Conservation (phyloP, 768 basidiomycete species). For the Auricularia sp. region DNA sequence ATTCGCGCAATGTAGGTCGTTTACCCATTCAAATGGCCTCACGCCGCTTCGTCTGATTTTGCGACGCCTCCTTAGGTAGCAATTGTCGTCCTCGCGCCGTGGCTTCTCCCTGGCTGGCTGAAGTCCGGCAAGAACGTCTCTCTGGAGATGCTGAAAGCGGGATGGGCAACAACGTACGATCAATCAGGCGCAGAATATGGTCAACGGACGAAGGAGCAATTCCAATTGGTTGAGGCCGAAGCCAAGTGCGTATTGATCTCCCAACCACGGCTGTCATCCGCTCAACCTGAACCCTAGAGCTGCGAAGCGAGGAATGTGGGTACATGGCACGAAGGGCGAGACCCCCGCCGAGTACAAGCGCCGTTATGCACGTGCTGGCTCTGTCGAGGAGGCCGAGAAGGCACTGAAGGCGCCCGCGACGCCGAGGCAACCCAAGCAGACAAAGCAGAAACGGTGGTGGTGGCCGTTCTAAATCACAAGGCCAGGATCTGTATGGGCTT, state of each 20-base stretch:
- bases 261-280: neutral
- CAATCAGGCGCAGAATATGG: constrained; percentile 78
- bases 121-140: constrained; percentile 41
- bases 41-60: neutral
- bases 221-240: constrained; percentile 48
- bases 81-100: constrained; percentile 44
- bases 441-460: neutral
- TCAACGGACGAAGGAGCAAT: constrained; percentile 50
- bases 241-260: constrained; percentile 45
- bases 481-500: too few relatives aligned
- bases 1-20: constrained; percentile 61
- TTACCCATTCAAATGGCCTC: neutral
- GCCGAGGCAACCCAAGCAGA: neutral
- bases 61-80: constrained; percentile 43
- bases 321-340: constrained; percentile 41
- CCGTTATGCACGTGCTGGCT: constrained; percentile 31
- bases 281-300: constrained; percentile 29
- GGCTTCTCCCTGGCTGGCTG: constrained; percentile 43
- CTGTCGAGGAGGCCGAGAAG: neutral
- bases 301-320: constrained; percentile 70
- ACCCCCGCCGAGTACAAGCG: constrained; percentile 77
- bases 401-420: neutral
- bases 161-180: constrained; percentile 67
- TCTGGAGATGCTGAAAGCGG: constrained; percentile 69
- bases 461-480: neutral